Evolutionary conservation across 345 rosid species (phyloP).

Genomic region (Gossypium raimondii): DNA sequence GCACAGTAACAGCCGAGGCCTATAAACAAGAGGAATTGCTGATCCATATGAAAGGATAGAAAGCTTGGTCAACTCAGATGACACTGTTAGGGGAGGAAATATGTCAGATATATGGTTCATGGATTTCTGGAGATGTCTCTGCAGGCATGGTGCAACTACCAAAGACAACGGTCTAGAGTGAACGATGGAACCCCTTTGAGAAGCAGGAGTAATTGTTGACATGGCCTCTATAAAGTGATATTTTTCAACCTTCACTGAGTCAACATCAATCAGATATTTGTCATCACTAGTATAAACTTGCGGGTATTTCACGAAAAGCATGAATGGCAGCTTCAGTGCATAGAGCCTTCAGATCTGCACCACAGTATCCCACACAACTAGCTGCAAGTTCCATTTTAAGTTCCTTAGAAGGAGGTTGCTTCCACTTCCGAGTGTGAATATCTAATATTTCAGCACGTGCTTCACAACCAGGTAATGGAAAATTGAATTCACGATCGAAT

Average conservation of each 20-base stretch:
- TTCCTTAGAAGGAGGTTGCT: slow-evolving; percentile 79
- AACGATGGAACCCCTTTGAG: slow-evolving; percentile 93
- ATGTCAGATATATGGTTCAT: slow-evolving; percentile 64
- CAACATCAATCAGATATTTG: slow-evolving; percentile 89
- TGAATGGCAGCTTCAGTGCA: slow-evolving; percentile 99
- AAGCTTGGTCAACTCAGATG: slow-evolving; percentile 73
- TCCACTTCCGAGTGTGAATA: slow-evolving; percentile 99
- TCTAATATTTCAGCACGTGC: slow-evolving; percentile 95
- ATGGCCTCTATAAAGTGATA: slow-evolving; percentile 89
- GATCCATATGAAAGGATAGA: slow-evolving; percentile 93
- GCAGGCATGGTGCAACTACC: slow-evolving; percentile 88
- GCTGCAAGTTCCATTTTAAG: slow-evolving; percentile 86
- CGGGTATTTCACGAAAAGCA: slow-evolving; percentile 98
- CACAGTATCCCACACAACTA: slow-evolving; percentile 97
- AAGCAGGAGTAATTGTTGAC: slow-evolving; percentile 97
- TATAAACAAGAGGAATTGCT: slow-evolving; percentile 85
- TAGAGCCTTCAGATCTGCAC: slow-evolving; percentile 95
- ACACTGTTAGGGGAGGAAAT: slow-evolving; percentile 62
- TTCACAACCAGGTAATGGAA: slow-evolving; percentile 95
- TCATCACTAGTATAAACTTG: slow-evolving; percentile 98
- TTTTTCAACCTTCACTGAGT: slow-evolving; percentile 78
- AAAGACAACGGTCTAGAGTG: slow-evolving; percentile 92
- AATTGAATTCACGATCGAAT: slow-evolving; percentile 94
- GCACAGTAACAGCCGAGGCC: slow-evolving; percentile 82
- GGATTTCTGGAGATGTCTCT: slow-evolving; percentile 69